phyloP scores from a whole-genome alignment of 1,284 basidiomycete species.

The Cutaneotrichosporon sp. region DNA sequence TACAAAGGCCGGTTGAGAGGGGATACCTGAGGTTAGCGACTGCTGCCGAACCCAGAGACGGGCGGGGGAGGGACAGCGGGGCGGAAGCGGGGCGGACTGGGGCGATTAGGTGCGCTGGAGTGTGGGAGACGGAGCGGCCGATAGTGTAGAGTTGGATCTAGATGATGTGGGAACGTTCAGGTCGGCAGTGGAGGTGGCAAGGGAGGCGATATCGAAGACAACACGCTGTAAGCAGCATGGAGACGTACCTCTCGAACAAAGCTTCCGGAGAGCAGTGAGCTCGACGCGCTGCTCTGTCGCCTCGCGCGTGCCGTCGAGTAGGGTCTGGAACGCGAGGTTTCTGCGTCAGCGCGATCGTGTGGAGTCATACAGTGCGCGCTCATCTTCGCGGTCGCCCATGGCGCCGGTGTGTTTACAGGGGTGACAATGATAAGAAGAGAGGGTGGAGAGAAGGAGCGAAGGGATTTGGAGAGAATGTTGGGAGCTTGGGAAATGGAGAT shows the following conservation, averaged over 20 bases:
- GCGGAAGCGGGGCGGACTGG: neutral
- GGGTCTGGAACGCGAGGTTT: slow-evolving; percentile 45
- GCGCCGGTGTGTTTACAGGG: neutral
- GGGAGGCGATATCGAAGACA: neutral
- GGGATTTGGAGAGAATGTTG: neutral
- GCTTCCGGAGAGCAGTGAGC: slow-evolving; percentile 37
- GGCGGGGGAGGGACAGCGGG: neutral
- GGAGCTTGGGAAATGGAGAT: no score
- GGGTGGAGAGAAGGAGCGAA: neutral
- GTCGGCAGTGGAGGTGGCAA: neutral
- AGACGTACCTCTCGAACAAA: slow-evolving; percentile 45
- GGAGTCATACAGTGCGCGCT: neutral
- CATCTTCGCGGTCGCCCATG: slow-evolving; percentile 7
- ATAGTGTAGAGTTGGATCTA: no score
- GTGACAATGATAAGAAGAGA: no score
- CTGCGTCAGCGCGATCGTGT: slow-evolving; percentile 24
- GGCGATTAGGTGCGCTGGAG: neutral
- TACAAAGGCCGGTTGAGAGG: slow-evolving; percentile 45
- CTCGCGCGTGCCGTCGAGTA: slow-evolving; percentile 42
- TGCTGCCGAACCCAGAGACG: slow-evolving; percentile 12
- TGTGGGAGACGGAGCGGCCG: no score
- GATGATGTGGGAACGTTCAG: neutral
- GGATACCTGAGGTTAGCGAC: slow-evolving; percentile 37
- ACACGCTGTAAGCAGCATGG: neutral
- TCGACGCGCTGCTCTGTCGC: slow-evolving; percentile 40